Evolutionary conservation across 1,139 yeast genomes (phyloP).

Genomic region (Suhomyces taliae): DNA sequence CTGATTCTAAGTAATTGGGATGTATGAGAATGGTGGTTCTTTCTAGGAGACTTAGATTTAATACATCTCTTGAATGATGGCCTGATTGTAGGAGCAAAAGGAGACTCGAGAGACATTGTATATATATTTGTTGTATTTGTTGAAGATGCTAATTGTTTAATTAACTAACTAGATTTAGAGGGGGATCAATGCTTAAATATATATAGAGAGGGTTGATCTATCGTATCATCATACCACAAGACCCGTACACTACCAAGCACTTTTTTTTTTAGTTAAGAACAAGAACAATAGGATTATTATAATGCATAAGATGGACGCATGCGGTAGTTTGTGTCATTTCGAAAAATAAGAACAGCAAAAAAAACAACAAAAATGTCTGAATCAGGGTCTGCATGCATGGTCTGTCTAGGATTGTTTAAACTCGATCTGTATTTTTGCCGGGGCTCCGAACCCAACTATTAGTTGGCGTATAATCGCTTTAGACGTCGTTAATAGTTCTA

Average conservation of each 20-base stretch:
- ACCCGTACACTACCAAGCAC: no score
- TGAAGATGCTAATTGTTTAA: not conserved
- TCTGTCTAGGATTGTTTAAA: not conserved
- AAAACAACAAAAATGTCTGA: not conserved
- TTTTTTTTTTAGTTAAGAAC: not conserved
- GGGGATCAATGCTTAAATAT: not conserved
- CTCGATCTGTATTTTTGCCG: not conserved
- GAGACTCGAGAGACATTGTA: slow-evolving; percentile 5
- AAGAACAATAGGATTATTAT: not conserved
- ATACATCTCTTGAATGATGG: not conserved
- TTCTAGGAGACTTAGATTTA: not conserved
- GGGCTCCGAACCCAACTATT: not conserved
- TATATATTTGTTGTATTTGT: not conserved
- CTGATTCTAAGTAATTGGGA: not conserved
- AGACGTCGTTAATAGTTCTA: not conserved
- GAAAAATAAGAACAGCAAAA: not conserved
- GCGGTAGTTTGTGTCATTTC: not conserved
- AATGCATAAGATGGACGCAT: not conserved
- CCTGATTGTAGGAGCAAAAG: not conserved
- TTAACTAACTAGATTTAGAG: no score
- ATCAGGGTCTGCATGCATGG: slow-evolving; percentile 5
- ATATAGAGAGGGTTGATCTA: not conserved
- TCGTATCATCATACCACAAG: not conserved
- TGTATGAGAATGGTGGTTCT: not conserved
- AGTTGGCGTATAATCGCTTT: not conserved